Percentiles rank a stretch among this genome's conserved stretches.
Conservation (phyloP, 495 filamentous ascomycete species). For the Aspergillus heteromorphus region DNA sequence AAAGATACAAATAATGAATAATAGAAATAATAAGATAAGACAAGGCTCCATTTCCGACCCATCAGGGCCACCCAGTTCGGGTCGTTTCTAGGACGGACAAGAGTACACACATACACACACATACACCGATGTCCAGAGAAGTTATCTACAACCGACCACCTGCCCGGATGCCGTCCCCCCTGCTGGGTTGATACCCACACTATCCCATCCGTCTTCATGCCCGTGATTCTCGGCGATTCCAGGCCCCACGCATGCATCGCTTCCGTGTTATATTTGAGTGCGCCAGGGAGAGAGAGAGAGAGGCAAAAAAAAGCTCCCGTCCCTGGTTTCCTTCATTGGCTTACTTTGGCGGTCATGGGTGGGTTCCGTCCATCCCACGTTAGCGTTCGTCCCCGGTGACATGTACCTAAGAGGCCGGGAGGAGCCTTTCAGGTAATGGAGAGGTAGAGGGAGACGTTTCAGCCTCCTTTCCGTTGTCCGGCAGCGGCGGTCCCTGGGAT, state of each 20-base stretch:
- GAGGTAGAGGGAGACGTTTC: conserved; percentile 2
- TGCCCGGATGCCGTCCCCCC: no score
- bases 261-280: not conserved
- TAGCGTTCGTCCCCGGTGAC: not conserved
- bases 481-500: conserved; percentile 21
- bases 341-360: not conserved
- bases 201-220: no score
- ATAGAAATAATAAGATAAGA: not conserved
- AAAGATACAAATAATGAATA: not conserved
- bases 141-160: no score
- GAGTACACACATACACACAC: no score
- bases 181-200: no score
- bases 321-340: not conserved
- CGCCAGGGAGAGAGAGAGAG: not conserved
- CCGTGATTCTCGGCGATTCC: no score
- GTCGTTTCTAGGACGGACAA: not conserved
- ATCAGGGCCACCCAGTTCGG: not conserved
- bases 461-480: conserved; percentile 28
- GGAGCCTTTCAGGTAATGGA: not conserved
- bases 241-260: no score
- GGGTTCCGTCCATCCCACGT: conserved; percentile 6
- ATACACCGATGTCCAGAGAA: no score
- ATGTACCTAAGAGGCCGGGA: not conserved
- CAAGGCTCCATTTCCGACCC: not conserved
- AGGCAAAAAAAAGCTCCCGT: no score